phyloP scores from a whole-genome alignment of 2,329 filamentous ascomycete genomes.

The Verticillium dahliae region DNA sequence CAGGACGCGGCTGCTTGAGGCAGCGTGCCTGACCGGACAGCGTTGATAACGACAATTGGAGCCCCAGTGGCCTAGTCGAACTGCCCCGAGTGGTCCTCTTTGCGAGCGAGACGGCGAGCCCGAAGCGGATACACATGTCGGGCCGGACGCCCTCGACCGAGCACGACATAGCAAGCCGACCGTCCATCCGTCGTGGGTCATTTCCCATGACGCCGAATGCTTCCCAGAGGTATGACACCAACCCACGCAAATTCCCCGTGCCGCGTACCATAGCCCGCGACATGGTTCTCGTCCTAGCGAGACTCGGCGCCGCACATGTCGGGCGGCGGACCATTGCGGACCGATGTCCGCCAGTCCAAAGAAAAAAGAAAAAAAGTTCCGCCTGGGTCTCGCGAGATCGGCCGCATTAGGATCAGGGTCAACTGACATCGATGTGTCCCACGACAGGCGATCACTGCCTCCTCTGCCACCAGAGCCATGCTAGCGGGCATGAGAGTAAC shows the following conservation, averaged over 20 bases:
- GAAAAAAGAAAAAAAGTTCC: neutral
- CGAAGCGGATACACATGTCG: neutral
- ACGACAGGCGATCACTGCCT: neutral
- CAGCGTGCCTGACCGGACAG: neutral
- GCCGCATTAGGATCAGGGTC: neutral
- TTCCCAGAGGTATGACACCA: neutral
- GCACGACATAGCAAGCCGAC: neutral
- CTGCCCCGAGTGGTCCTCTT: neutral
- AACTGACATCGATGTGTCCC: neutral
- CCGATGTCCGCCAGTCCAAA: neutral
- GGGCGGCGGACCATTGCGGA: neutral
- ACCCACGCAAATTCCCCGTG: constrained; percentile 2
- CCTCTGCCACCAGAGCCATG: neutral
- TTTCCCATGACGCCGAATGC: neutral
- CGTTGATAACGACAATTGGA: neutral
- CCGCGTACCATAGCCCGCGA: neutral
- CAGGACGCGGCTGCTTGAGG: neutral
- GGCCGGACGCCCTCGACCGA: neutral
- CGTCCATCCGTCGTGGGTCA: neutral
- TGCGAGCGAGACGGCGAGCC: neutral
- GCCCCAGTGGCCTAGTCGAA: neutral
- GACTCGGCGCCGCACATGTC: neutral
- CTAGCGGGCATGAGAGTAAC: neutral
- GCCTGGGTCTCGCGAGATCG: neutral
- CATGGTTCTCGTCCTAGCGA: neutral